These are phyloP conservation scores for Colletotrichum sp. DNA, from an alignment of 2,329 filamentous ascomycete genomes.

Conservation along the genomic window DNA sequence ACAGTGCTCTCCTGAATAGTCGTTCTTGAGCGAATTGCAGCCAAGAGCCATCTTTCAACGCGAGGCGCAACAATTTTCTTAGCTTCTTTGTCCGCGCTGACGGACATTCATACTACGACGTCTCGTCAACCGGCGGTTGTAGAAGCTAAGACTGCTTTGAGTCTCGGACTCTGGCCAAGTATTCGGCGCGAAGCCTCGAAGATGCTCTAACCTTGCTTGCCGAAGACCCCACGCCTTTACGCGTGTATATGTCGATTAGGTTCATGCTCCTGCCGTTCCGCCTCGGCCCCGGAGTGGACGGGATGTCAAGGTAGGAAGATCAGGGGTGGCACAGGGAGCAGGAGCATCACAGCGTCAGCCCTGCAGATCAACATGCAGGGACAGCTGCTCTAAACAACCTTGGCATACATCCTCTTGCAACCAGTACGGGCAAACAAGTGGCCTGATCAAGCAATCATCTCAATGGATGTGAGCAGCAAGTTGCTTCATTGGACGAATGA, in stretches of 20 bases:
- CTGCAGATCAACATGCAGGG: background rate
- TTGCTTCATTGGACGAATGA: background rate
- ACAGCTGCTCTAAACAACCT: background rate
- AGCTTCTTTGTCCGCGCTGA: background rate
- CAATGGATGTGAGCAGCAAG: background rate
- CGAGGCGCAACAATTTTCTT: constrained; percentile 3
- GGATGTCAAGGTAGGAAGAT: background rate
- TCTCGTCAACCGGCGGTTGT: background rate
- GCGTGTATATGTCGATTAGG: background rate
- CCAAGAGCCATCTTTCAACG: background rate
- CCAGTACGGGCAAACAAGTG: background rate
- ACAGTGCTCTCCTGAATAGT: background rate
- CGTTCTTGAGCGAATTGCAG: background rate
- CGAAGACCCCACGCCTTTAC: background rate
- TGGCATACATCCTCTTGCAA: background rate
- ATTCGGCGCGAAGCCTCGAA: background rate
- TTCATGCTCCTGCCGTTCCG: background rate
- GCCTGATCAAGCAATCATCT: background rate
- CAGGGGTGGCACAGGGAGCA: background rate
- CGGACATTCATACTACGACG: background rate
- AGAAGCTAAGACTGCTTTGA: background rate
- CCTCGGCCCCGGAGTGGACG: background rate
- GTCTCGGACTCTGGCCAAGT: background rate
- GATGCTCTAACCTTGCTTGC: background rate
- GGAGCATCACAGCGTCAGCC: background rate